Base-by-base conservation (phyloP, 257 asterid genomes). In the Lycium ferocissimum region DNA sequence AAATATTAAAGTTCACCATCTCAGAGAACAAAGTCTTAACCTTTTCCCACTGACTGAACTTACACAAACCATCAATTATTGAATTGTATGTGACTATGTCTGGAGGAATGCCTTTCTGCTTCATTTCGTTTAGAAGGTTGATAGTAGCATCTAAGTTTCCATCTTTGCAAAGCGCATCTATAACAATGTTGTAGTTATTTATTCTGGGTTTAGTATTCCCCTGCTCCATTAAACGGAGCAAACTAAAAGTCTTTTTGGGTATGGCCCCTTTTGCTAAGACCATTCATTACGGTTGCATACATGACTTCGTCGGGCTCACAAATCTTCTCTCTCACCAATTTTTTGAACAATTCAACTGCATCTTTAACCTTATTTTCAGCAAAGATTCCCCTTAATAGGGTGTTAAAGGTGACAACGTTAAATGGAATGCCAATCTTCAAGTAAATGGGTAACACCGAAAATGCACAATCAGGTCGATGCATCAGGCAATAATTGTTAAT, bases 251-350 rank as follows among this genome's bases (percentile, higher is more conserved):
- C 38, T 37, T 49, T 49, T 0, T 18, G 8, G 45, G 89, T 82
- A 35, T 53, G 56, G 2, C 91, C 90, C 12, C 47, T 80, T 76
- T 88, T 90, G 72, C 90, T 84, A 2, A 90, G 85, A 11, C 89
- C 92, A 33, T 88, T 69, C 4, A 86, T 57, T 1, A 87, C 75
- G 4, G 75, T 63, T 56, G 14, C 82, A 37, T 63, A 88, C 12
- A 56, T 17, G 22, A 89, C 49, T 5, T 3, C 63, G 13, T 84
- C 1, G 0, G 91, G 88, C 83, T 80, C 87, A 54, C 91, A 86
- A 2, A 84, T 15, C 2, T 85, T 62, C 51, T 89, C 88, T 14
- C 33, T 54, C 7, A 80, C 84, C 20, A 89, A 67, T 81, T 76
- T 90, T 33, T 45, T 83, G 57, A 89, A 84, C 87, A 87, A 83